Evolutionary conservation across 176 grass and related monocot species (phyloP), one percentile per base, ranked within the genome.

Genomic region (Areca catechu): DNA sequence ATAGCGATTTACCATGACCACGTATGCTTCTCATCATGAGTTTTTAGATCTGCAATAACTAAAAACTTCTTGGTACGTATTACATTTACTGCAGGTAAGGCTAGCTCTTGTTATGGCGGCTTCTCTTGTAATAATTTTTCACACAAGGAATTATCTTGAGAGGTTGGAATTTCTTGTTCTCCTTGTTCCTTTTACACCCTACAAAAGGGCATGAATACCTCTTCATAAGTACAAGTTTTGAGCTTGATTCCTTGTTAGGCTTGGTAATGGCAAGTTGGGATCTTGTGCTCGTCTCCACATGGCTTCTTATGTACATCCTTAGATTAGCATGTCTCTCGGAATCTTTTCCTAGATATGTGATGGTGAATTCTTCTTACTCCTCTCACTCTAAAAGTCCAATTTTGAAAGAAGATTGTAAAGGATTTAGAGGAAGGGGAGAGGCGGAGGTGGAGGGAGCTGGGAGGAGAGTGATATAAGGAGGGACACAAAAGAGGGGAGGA

Each of bases 251-350:
- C 67, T 69, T 69, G 34, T 17, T 57, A n/a, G 66, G 66, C 53
- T 69, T 69, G 48, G 66, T 54, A 25, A 69, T 53, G 54, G 66
- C 66, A 69, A 69, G 67, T 54, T n/a, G 67, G 54, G 49, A 34
- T 69, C 30, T 69, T 69, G 67, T 69, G 49, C 54, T 69, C 67
- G 4, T 69, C 67, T 4, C 51, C 51, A 19, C 51, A 19, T 69
- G 67, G 16, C 67, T 54, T 69, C 67, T 69, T 54, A 69, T 69
- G 37, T 69, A 54, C 66, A 69, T 69, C 66, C 66, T 69, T 23
- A 69, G 20, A 20, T 69, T 69, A 22, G 66, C 66, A 69, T 69
- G 54, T 49, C 66, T 69, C 54, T 69, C 58, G 54, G 58, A 69
- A 19, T 54, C 54, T 54, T 69, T 69, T 48, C 66, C 66, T 58